Evolutionary conservation across 306 rosid genomes (phyloP), one percentile per base, ranked within the genome.

Genomic region (Luffa acutangula): DNA sequence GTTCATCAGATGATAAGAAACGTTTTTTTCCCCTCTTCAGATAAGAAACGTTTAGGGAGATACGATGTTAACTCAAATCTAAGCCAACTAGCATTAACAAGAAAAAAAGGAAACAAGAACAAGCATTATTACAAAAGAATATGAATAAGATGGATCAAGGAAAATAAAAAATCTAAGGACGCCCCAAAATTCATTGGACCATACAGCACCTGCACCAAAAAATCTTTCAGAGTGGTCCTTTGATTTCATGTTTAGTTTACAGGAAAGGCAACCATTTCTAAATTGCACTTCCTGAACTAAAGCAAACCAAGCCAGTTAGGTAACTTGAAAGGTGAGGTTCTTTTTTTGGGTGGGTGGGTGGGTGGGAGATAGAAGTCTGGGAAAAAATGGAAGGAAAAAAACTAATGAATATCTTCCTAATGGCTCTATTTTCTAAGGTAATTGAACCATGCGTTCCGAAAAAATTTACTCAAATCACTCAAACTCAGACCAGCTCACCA

Each of bases 1-100:
- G 65, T 37, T 78, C 43, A 64, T 48, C 39, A 83, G 75, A 78
- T 43, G 8, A 83, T 39, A 77, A 9, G 31, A 69, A 36, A 25
- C 31, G 31, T 25, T 25, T 25, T 25, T 25, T 25, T 25, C 1
- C 31, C 31, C 31, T 25, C 31, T 25, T 25, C 31, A 25, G 31
- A 25, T 25, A 0, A 25, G 31, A 25, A 25, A 25, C 31, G 31
- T 25, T 8, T 4, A 4, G 17, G 2, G 4, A 21, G 64, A 20
- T 20, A 58, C 7, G 14, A n/a, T 3, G 8, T 58, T 7, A 57
- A 56, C 6, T 20, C 33, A n/a, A 57, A 57, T 57, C 62, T 57
- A 57, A 57, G 62, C 33, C 62, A 1, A 20, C 33, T 57, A 1
- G 18, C n/a, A 54, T 54, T 18, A 54, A 11, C 8, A 18, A 18